Evolutionary conservation across 2,329 filamentous ascomycete species (phyloP), one percentile per base, ranked within the genome.

Genomic region (Aureobasidium sp.): DNA sequence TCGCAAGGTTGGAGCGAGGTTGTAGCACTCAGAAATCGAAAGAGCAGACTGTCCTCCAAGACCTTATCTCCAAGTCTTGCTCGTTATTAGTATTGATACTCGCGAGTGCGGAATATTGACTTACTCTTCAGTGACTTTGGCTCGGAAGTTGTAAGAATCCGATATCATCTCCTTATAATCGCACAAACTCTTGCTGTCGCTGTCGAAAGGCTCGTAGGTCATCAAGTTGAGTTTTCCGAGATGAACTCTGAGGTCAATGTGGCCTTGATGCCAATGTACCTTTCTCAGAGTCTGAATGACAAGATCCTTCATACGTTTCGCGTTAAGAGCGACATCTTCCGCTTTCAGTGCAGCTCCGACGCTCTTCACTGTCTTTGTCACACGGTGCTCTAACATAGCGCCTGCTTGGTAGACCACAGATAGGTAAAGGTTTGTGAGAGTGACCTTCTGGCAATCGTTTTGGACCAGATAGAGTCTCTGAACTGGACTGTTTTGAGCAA

Each of bases 201-300:
- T 64, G 11, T 16, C 16, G 65, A 63, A 13, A 64, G 59, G 29
- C 61, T 66, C 55, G 67, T 73, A 21, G 62, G 63, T 2, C 47
- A 63, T 11, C 10, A 73, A 57, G 16, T 71, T 47, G 36, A 75
- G 72, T 2, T 63, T 72, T 5, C 74, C 74, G n/a, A 76, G 68
- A 6, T 68, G 66, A 7, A 75, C 63, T 14, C 73, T 70, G 48
- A 76, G 62, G 3, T 67, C 65, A 32, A 76, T 59, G 27, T 69
- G 61, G 36, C 72, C 74, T 48, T 67, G 69, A 53, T 71, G 73
- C 60, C 68, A 74, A 45, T 70, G 70, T 1, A 76, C 59, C 34
- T 70, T 68, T 14, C 54, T 49, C 13, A 75, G 63, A 8, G 63
- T 64, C 16, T 66, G 66, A 4, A 69, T 47, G 32, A 73, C 62